phyloP scores from a whole-genome alignment of 352 stramenopile genomes.

The Phytophthora colocasiae region DNA sequence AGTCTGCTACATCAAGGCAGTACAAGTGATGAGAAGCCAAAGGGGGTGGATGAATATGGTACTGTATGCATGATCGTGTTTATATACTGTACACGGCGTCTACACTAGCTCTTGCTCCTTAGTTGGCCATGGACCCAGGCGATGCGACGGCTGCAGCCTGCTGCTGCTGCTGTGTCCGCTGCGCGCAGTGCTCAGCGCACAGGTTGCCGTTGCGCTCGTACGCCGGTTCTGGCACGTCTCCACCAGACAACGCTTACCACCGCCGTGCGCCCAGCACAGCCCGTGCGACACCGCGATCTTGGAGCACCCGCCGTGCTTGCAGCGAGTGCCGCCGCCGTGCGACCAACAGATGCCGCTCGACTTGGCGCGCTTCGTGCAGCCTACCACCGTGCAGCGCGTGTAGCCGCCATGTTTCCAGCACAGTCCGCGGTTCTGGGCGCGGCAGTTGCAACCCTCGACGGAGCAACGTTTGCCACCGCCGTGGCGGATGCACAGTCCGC shows the following conservation, averaged over 20 bases:
- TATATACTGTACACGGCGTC: slow-evolving; percentile 33
- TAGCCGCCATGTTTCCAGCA: slow-evolving; percentile 53
- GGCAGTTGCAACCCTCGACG: slow-evolving; percentile 55
- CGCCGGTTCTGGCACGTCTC: slow-evolving; percentile 53
- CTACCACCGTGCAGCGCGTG: slow-evolving; percentile 56
- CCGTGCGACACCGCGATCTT: slow-evolving; percentile 68
- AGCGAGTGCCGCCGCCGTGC: slow-evolving; percentile 78
- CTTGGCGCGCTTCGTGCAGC: slow-evolving; percentile 73
- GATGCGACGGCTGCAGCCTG: background rate
- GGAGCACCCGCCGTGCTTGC: slow-evolving; percentile 51
- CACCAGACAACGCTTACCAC: slow-evolving; percentile 59
- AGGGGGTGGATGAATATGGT: background rate
- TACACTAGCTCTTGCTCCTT: slow-evolving; percentile 12
- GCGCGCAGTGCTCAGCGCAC: slow-evolving; percentile 37
- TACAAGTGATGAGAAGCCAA: too few relatives aligned
- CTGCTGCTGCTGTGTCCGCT: slow-evolving; percentile 11
- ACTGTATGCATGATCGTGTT: slow-evolving; percentile 24
- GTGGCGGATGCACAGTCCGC: slow-evolving; percentile 77
- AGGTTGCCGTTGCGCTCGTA: slow-evolving; percentile 66
- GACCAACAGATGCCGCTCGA: slow-evolving; percentile 86
- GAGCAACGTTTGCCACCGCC: slow-evolving; percentile 82
- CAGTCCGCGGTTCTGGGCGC: slow-evolving; percentile 60
- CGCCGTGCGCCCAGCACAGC: slow-evolving; percentile 63
- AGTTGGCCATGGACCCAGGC: slow-evolving; percentile 5
- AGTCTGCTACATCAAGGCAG: too few relatives aligned